Evolutionary conservation across 2,329 filamentous ascomycete genomes (phyloP), one percentile per base, ranked within the genome.

Genomic region (Arthrocladium fulminans): DNA sequence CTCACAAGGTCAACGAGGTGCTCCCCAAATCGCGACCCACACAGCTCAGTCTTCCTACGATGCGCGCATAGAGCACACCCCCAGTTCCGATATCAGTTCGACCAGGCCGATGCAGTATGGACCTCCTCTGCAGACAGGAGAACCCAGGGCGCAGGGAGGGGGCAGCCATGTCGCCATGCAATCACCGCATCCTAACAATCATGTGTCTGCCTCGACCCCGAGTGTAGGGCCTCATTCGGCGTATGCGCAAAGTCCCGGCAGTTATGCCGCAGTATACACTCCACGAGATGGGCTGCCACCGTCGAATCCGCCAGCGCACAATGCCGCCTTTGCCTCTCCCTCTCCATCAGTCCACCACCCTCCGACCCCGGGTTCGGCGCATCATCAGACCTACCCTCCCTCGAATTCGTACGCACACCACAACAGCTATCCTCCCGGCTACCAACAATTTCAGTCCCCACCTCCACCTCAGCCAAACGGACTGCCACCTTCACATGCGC

Each of bases 121-220:
- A 22, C 57, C 51, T 39, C 55, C 54, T 22, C 32, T 45, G 12
- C 48, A 50, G 17, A 50, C 57, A 13, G 46, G 47, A 44, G 54
- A 59, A 24, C 50, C 54, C 35, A 46, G 52, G 27, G 42, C 52
- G 7, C 48, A 51, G 35, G 51, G 54, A 41, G 54, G 52, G 47
- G 54, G 50, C 35, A 53, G 53, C 41, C 56, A 57, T 49, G 56
- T 58, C 43, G 37, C 52, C 15, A 32, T 51, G 10, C 56, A 58
- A 45, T 60, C 57, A 42, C 57, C 57, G n/a, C 52, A 48, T 45
- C 55, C 52, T 37, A 56, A 57, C 38, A 48, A 51, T 41, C 54
- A 54, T 20, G 47, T 47, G 12, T 50, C 52, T 13, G 53, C 44
- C 22, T 55, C 54, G 29, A 54, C 56, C 25, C 50, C 54, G 15